Evolutionary conservation across 257 asterid species (phyloP).

Genomic region (Solanum pimpinellifolium): DNA sequence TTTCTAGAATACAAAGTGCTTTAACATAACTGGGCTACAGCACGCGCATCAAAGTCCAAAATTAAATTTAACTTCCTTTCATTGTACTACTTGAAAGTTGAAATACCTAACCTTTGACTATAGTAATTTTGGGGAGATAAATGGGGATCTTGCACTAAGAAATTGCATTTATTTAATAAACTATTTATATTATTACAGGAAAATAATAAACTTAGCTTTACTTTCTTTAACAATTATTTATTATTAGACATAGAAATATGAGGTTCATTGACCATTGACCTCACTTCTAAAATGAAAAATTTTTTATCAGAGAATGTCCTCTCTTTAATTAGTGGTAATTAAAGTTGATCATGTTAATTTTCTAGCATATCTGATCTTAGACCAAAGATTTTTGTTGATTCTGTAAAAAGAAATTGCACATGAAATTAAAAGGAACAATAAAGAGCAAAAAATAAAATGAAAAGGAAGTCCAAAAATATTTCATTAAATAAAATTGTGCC

Average conservation of each 20-base stretch:
- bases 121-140: neutral
- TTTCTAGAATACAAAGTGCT: neutral
- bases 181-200: neutral
- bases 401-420: neutral
- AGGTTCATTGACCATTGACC: neutral
- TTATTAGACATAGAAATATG: too few species aligned
- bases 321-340: neutral
- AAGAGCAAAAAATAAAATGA: neutral
- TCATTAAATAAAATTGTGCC: neutral
- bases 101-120: neutral
- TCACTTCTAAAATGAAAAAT: neutral
- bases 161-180: neutral
- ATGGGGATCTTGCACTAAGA: neutral
- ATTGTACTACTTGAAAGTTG: neutral
- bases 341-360: neutral
- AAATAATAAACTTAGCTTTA: too few species aligned
- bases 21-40: neutral
- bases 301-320: neutral
- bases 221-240: too few species aligned
- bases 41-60: neutral
- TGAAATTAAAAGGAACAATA: neutral
- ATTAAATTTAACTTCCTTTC: neutral
- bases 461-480: neutral
- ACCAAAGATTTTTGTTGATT: neutral
- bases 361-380: neutral